Evolutionary conservation across 2,329 filamentous ascomycete species (phyloP), one percentile per base, ranked within the genome.

Genomic region (Sporothrix luriei): DNA sequence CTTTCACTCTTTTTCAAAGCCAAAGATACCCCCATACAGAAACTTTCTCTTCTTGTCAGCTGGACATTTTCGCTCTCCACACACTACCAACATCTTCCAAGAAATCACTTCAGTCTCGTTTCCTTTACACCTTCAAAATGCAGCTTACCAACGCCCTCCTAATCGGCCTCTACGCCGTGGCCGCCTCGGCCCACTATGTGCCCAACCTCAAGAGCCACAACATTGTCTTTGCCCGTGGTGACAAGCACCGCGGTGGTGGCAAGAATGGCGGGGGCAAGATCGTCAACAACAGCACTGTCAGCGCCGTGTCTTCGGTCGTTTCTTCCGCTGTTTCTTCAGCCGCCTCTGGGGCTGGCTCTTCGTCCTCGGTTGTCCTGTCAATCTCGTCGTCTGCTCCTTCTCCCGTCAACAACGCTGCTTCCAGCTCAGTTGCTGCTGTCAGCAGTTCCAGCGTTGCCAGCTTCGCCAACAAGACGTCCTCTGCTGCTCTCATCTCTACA

Each of bases 141-240:
- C 84, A 84, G 80, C 77, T 82, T 73, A 71, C 65, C 33, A 76
- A 78, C 72, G 73, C 80, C 69, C 76, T 83, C 66, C 72, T 77
- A 74, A 74, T 84, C 73, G 81, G 80, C 79, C 77, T 83, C 72
- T 76, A 84, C 73, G 82, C 80, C 77, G 79, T 79, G 73, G 75
- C 81, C 65, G 77, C 79, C 68, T 75, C 78, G 64, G 84, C 83
- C 76, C 79, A 80, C 75, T 80, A 81, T 71, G 66, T 71, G 24
- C 74, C 76, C 73, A 71, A 71, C 52, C 77, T 78, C 73, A 78
- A 78, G 73, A 78, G 76, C 57, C 78, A 80, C 75, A 72, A 75
- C 73, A 72, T 75, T 69, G 73, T 78, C 69, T 74, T 75, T 71
- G 74, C 74, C 68, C 75, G 75, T 62, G 71, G 74, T 64, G 72